Percentiles rank a stretch among this genome's conserved stretches.
phyloP scores from a whole-genome alignment of 306 rosid genomes.

The Castanopsis chinensis region DNA sequence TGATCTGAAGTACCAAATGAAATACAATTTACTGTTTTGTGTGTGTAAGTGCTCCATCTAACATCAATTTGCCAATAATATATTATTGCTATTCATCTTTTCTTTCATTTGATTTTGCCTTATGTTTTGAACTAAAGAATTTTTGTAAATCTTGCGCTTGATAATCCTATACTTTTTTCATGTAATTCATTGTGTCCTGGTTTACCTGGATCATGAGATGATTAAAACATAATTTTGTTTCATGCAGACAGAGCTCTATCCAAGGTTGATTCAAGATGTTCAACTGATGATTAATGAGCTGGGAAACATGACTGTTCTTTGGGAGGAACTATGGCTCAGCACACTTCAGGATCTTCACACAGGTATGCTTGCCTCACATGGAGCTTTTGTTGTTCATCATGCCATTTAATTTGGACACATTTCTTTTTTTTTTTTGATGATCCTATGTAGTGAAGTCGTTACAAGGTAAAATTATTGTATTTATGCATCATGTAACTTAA shows the following conservation, averaged over 20 bases:
- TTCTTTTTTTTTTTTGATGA: not conserved
- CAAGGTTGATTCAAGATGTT: constrained; percentile 84
- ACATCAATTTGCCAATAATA: not conserved
- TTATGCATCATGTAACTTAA: not conserved
- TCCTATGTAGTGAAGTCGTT: not conserved
- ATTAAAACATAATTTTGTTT: constrained; percentile 32
- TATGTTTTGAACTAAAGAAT: not conserved
- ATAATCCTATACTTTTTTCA: constrained; percentile 4
- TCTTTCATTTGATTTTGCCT: not conserved
- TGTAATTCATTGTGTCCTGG: constrained; percentile 18
- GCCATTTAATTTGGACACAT: constrained; percentile 16
- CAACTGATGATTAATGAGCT: constrained; percentile 92
- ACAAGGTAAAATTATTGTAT: not conserved
- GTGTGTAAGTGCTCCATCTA: not conserved
- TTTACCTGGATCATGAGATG: constrained; percentile 16
- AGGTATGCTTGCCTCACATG: constrained; percentile 40
- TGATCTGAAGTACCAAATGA: not conserved
- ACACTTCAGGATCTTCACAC: constrained; percentile 98
- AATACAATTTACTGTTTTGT: not conserved
- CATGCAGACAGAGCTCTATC: constrained; percentile 82
- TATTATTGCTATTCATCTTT: not conserved
- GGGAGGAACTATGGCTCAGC: constrained; percentile 99
- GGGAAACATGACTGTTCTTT: constrained; percentile 95
- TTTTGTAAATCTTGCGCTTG: not conserved
- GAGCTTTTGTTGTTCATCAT: constrained; percentile 9